Evolutionary conservation across 75 land plant species (phyloP).

Genomic region (Isoetes taiwanensis): DNA sequence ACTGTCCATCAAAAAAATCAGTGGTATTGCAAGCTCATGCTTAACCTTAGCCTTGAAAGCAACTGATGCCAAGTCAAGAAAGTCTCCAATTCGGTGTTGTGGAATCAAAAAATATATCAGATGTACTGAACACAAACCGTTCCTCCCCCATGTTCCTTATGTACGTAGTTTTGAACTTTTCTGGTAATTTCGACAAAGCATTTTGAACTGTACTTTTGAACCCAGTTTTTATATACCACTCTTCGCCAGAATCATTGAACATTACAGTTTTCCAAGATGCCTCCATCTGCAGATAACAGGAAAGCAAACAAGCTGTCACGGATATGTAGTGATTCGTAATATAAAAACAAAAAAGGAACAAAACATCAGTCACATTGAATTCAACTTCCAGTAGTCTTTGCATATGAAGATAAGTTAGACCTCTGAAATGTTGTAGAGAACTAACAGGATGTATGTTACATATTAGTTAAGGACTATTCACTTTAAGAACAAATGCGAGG

Average conservation of each 20-base stretch:
- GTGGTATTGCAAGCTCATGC: slow-evolving; percentile 66
- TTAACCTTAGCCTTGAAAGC: slow-evolving; percentile 61
- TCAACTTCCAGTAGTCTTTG: too few relatives aligned
- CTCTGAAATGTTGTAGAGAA: too few relatives aligned
- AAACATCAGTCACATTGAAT: too few relatives aligned
- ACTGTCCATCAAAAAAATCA: slow-evolving; percentile 68
- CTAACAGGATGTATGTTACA: too few relatives aligned
- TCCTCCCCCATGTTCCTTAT: slow-evolving; percentile 40
- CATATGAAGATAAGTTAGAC: too few relatives aligned
- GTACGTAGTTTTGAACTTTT: slow-evolving; percentile 61
- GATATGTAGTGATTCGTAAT: too few relatives aligned
- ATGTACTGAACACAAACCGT: slow-evolving; percentile 46
- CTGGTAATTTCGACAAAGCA: slow-evolving; percentile 51
- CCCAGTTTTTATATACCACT: slow-evolving; percentile 53
- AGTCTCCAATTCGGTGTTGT: slow-evolving; percentile 45
- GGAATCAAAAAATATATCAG: slow-evolving; percentile 84
- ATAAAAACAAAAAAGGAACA: too few relatives aligned
- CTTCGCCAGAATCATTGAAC: slow-evolving; percentile 21
- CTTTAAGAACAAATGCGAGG: too few relatives aligned
- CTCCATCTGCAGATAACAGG: slow-evolving; percentile 47
- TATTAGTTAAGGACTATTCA: too few relatives aligned
- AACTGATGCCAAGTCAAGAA: slow-evolving; percentile 43
- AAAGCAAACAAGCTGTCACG: too few relatives aligned
- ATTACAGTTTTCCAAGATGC: slow-evolving; percentile 44
- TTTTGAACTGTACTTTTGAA: slow-evolving; percentile 35